A percentile compares a stretch with the other conserved stretches of the same genome.
These are phyloP conservation scores for Colletotrichum chrysophilum DNA, from an alignment of 2,329 filamentous ascomycete genomes.

Conservation along the genomic window DNA sequence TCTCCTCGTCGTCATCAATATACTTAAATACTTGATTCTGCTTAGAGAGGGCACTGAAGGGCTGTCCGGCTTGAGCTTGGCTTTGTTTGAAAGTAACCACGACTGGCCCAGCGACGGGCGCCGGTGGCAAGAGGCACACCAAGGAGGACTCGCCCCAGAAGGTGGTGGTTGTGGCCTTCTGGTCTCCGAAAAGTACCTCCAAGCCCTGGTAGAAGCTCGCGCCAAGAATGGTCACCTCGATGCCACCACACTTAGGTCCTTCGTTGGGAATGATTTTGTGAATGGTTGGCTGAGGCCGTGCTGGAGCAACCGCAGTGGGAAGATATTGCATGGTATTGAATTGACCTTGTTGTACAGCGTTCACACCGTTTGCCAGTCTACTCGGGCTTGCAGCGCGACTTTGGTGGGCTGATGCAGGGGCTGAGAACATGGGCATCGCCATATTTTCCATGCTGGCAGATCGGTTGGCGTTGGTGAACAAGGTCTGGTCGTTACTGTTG, in stretches of 20 bases:
- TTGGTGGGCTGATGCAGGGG: constrained; percentile 73
- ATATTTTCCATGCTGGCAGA: constrained; percentile 71
- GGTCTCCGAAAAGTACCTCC: constrained; percentile 82
- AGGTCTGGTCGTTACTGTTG: constrained; percentile 64
- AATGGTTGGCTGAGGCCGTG: constrained; percentile 63
- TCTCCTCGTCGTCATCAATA: constrained; percentile 72
- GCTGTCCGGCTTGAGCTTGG: constrained; percentile 41
- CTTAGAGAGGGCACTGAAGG: constrained; percentile 36
- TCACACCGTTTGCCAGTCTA: constrained; percentile 51
- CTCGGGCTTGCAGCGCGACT: constrained; percentile 81
- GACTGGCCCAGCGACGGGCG: constrained; percentile 70
- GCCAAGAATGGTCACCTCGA: constrained; percentile 85
- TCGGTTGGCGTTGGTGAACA: constrained; percentile 62
- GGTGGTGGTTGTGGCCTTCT: constrained; percentile 71
- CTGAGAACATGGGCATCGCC: constrained; percentile 70
- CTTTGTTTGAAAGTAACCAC: constrained; percentile 72
- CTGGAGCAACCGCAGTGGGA: constrained; percentile 53
- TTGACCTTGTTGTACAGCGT: constrained; percentile 46
- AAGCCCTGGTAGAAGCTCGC: constrained; percentile 78
- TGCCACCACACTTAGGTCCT: constrained; percentile 82
- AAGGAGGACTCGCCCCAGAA: constrained; percentile 83
- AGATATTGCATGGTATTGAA: constrained; percentile 57
- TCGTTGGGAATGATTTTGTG: constrained; percentile 85
- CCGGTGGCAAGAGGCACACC: constrained; percentile 79
- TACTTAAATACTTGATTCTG: constrained; percentile 71